These are phyloP conservation scores for Apiotrichum veenhuisii DNA, from an alignment of 1,284 basidiomycete genomes.

Conservation along the genomic window DNA sequence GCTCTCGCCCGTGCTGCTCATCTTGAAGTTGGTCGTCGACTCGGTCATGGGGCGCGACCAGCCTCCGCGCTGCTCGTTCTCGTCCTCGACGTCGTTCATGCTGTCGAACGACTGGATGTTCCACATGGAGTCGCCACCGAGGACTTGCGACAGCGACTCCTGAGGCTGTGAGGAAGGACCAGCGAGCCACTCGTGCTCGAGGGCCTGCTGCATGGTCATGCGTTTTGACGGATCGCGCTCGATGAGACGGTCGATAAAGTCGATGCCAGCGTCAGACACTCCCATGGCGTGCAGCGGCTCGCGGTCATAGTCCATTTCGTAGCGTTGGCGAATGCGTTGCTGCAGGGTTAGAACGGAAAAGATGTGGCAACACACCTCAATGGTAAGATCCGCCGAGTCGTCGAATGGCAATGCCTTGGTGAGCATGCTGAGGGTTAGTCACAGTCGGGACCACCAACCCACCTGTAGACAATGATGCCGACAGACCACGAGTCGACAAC, in stretches of 20 bases:
- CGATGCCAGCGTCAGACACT: constrained; percentile 39
- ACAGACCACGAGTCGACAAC: constrained; percentile 90
- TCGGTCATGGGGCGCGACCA: constrained; percentile 36
- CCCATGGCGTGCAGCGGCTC: constrained; percentile 47
- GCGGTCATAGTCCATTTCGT: constrained; percentile 66
- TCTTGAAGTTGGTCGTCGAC: constrained; percentile 34
- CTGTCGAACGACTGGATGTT: constrained; percentile 38
- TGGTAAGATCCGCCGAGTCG: constrained; percentile 39
- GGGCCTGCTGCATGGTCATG: constrained; percentile 60
- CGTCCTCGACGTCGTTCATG: constrained; percentile 9
- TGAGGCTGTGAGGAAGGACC: constrained; percentile 28
- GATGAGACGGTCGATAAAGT: constrained; percentile 56
- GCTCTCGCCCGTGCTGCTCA: constrained; percentile 26
- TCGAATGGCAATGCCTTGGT: constrained; percentile 50
- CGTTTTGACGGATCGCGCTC: constrained; percentile 56
- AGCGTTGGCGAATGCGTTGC: constrained; percentile 54
- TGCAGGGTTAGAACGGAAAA: constrained; percentile 4
- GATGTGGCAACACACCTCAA: constrained; percentile 30
- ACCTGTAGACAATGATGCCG: constrained; percentile 89
- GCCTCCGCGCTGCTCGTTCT: constrained; percentile 7
- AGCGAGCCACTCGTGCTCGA: constrained; percentile 64
- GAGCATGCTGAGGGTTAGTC: constrained; percentile 41
- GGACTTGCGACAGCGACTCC: constrained; percentile 24
- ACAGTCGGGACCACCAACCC: constrained; percentile 28
- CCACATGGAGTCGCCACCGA: constrained; percentile 42